Evolutionary conservation across 306 rosid species (phyloP).

Genomic region (Oxytropis ochrocephala): DNA sequence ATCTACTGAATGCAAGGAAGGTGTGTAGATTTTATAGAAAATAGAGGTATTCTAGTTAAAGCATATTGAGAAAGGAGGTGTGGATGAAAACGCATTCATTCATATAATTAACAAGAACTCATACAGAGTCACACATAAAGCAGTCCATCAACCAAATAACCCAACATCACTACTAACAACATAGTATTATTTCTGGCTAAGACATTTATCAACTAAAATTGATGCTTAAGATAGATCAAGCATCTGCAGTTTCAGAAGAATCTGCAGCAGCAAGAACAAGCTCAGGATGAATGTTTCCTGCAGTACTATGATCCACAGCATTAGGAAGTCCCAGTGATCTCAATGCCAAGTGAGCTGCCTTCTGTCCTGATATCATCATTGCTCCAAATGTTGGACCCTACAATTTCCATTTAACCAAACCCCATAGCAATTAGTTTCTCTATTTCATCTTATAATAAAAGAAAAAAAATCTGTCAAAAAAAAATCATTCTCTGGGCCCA

Average conservation of each 20-base stretch:
- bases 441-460: background rate
- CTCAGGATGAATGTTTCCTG: conserved; percentile 44
- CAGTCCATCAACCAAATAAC: background rate
- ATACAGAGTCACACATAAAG: background rate
- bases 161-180: background rate
- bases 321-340: conserved; percentile 49
- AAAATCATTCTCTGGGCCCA: background rate
- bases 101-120: background rate
- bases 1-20: too few relatives aligned
- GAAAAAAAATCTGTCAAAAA: too few relatives aligned
- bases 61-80: too few relatives aligned
- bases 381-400: conserved; percentile 97
- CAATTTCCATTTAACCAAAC: background rate
- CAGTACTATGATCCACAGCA: conserved; percentile 31
- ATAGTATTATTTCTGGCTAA: background rate
- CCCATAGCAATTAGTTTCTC: background rate
- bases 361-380: conserved; percentile 91
- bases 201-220: background rate
- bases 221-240: conserved; percentile 21
- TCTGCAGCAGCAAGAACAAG: conserved; percentile 67
- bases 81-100: background rate
- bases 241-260: conserved; percentile 44
- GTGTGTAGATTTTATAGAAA: too few relatives aligned
- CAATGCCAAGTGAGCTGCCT: conserved; percentile 80
- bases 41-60: too few relatives aligned